Evolutionary conservation across 2,329 filamentous ascomycete genomes (phyloP).

Genomic region (Stagonosporopsis vannaccii): DNA sequence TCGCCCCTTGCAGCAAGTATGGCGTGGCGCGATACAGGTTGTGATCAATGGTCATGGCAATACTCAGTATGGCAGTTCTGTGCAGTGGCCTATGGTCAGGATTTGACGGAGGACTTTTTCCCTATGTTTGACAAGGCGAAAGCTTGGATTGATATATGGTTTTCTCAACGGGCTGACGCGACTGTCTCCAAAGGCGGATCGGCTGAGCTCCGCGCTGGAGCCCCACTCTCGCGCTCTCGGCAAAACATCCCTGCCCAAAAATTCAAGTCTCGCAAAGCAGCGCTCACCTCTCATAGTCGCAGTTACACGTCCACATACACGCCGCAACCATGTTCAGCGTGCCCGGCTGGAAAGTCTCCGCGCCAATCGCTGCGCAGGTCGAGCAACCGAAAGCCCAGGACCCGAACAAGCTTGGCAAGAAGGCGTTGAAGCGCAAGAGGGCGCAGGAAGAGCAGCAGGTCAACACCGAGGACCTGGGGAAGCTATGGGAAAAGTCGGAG

Average conservation of each 20-base stretch:
- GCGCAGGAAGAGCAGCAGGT: slow-evolving; percentile 79
- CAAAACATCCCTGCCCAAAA: slow-evolving; percentile 15
- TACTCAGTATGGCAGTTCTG: no score
- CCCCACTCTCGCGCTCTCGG: slow-evolving; percentile 13
- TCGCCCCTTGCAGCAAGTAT: no score
- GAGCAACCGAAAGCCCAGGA: slow-evolving; percentile 49
- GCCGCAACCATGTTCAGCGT: slow-evolving; percentile 80
- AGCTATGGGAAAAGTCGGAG: slow-evolving; percentile 45
- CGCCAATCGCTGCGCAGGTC: slow-evolving; percentile 75
- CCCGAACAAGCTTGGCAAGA: slow-evolving; percentile 55
- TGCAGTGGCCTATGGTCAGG: no score
- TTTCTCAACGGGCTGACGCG: no score
- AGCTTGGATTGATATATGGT: no score
- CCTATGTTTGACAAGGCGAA: no score
- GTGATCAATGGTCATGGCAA: no score
- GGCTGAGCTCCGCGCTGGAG: no score
- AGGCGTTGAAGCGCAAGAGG: slow-evolving; percentile 62
- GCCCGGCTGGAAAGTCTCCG: slow-evolving; percentile 86
- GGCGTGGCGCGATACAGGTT: no score
- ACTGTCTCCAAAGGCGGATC: no score
- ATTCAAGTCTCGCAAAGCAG: slow-evolving; percentile 7
- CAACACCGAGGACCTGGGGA: slow-evolving; percentile 70
- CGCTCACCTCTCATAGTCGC: neutral
- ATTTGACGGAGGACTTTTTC: no score
- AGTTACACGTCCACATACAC: neutral